Conservation (phyloP, 2,329 filamentous ascomycete species). For the Biscogniauxia marginata region DNA sequence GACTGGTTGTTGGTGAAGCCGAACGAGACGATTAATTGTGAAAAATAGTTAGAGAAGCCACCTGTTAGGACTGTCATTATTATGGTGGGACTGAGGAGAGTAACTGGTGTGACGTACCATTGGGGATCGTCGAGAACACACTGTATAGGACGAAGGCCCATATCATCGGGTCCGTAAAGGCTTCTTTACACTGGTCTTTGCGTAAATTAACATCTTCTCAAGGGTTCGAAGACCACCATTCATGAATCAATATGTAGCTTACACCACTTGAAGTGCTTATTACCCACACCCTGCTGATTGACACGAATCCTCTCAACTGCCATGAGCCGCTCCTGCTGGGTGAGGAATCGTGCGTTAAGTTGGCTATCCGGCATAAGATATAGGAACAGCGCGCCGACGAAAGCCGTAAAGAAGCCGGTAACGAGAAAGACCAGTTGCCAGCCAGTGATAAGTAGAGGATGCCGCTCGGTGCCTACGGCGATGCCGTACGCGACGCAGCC, state of each 20-base stretch:
- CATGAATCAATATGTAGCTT: not conserved
- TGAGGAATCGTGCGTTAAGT: conserved; percentile 46
- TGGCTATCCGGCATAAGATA: conserved; percentile 47
- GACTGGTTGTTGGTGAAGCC: conserved; percentile 63
- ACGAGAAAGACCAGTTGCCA: conserved; percentile 65
- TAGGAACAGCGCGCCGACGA: conserved; percentile 47
- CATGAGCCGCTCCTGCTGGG: conserved; percentile 57
- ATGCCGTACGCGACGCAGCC: conserved; percentile 42
- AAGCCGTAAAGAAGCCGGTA: conserved; percentile 50
- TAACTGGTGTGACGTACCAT: conserved; percentile 26
- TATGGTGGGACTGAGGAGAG: not conserved
- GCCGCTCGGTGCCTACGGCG: conserved; percentile 46
- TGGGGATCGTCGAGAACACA: conserved; percentile 37
- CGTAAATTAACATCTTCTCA: not conserved
- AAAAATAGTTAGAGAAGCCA: conserved; percentile 39
- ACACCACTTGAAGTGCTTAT: conserved; percentile 63
- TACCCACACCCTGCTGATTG: conserved; percentile 67
- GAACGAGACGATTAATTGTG: conserved; percentile 49
- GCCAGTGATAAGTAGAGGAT: conserved; percentile 48
- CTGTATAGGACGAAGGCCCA: conserved; percentile 37
- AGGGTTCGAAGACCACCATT: not conserved
- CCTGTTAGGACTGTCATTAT: conserved; percentile 17
- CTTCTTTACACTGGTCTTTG: conserved; percentile 49
- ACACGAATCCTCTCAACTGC: conserved; percentile 52
- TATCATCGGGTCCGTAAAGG: conserved; percentile 37